phyloP scores from a whole-genome alignment of 768 basidiomycete species.

The Lentinula detonsa region DNA sequence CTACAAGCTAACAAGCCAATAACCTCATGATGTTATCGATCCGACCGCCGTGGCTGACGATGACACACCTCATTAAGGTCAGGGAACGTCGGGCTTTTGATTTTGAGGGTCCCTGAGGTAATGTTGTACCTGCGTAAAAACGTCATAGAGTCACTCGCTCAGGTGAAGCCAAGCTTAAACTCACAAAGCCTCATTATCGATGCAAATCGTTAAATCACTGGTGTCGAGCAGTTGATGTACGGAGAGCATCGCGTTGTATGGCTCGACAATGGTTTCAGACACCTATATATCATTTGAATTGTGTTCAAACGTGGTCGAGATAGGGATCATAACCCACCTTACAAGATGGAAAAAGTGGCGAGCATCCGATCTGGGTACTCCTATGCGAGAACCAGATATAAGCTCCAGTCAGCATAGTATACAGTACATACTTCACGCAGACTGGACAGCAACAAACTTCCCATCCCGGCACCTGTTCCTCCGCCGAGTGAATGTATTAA shows the following conservation, averaged over 20 bases:
- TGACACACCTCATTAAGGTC: conserved; percentile 57
- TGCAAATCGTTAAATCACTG: conserved; percentile 76
- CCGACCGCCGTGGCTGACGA: background rate
- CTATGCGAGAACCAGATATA: conserved; percentile 13
- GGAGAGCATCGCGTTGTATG: conserved; percentile 82
- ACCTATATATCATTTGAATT: conserved; percentile 23
- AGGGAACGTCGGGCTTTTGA: conserved; percentile 55
- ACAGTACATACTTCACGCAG: conserved; percentile 57
- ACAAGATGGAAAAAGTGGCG: conserved; percentile 47
- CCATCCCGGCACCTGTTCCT: conserved; percentile 85
- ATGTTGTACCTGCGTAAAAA: conserved; percentile 58
- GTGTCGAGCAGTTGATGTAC: conserved; percentile 88
- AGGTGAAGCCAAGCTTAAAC: conserved; percentile 15
- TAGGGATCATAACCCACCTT: conserved; percentile 23
- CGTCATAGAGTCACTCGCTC: background rate
- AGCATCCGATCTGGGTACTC: conserved; percentile 54
- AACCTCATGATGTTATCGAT: background rate
- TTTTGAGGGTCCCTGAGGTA: conserved; percentile 56
- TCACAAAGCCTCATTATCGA: conserved; percentile 85
- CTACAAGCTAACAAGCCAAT: conserved; percentile 46
- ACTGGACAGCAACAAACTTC: conserved; percentile 75
- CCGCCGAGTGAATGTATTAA: conserved; percentile 87
- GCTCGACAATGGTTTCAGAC: conserved; percentile 58
- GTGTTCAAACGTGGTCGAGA: background rate
- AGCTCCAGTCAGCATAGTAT: background rate